Evolutionary conservation across 2,329 filamentous ascomycete genomes (phyloP), one percentile per base, ranked within the genome.

Genomic region (Lecanosticta acicola): DNA sequence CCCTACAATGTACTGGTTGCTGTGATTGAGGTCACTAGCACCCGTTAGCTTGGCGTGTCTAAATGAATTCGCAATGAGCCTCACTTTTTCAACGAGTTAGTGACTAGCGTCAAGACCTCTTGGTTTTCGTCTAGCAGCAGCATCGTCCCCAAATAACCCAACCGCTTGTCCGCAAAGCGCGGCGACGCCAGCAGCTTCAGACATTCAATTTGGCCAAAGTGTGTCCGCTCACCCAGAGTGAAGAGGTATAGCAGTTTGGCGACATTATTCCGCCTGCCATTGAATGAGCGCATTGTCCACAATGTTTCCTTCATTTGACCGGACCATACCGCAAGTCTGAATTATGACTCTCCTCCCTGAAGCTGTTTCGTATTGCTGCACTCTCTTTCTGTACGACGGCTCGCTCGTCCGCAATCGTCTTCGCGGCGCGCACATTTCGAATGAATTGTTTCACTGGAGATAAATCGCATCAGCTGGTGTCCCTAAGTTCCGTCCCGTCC

Each of bases 191-290:
- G 80, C 41, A 98, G 80, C 72, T 98, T 98, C 63, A 98, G 78
- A 69, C 93, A 98, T 80, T 98, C 93, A 66, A 98, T 98, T 76
- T 98, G 93, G 41, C 93, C 93, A 67, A 98, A 98, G 71, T 98
- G 93, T 46, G 93, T 98, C 62, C 93, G 81, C 72, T 98, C 93
- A 55, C 93, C 93, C 34, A 98, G 79, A 1, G 93, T 98, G 70
- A 98, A 98, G 50, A 98, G 87, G 67, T 98, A 98, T 32, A 98
- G 80, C 29, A 98, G 81, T 71, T 98, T 98, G 49, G 93, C 90
- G 61, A 98, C 93, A 78, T 98, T 98, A 76, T 98, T 98, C 66
- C 93, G 84, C 72, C 91, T 96, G 68, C 45, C 35, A 21, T 18
- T 14, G 10, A 35, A 46, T 33, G 20, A 46, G 42, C 43, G 32